A percentile compares a stretch with the other conserved stretches of the same genome.
These are phyloP conservation scores for Sambucus nigra DNA, from an alignment of 129 eudicot species.

Conservation along the genomic window DNA sequence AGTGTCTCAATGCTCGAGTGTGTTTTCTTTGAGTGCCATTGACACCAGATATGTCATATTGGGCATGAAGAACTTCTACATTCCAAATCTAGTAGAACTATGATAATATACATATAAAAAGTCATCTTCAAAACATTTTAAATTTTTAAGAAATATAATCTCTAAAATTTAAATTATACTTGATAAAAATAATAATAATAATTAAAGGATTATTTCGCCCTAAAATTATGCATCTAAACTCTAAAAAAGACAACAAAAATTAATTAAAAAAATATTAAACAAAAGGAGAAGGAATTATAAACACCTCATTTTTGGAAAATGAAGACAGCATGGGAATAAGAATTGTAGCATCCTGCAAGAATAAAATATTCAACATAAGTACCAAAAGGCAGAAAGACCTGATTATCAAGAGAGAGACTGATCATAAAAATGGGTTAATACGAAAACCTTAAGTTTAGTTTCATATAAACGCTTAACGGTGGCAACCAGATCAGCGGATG, in stretches of 20 bases:
- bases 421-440: background rate
- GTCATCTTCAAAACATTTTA: too few species aligned
- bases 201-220: too few species aligned
- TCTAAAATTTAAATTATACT: too few species aligned
- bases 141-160: too few species aligned
- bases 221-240: too few species aligned
- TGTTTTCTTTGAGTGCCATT: too few species aligned
- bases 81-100: too few species aligned
- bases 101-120: too few species aligned
- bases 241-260: background rate
- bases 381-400: constrained; percentile 5
- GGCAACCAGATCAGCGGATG: constrained; percentile 57
- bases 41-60: too few species aligned
- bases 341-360: constrained; percentile 84
- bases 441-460: constrained; percentile 74
- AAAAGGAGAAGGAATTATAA: constrained; percentile 1
- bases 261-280: background rate
- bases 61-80: too few species aligned
- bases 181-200: too few species aligned
- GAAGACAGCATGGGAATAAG: constrained; percentile 78
- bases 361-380: constrained; percentile 6
- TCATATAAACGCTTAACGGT: constrained; percentile 80
- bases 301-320: constrained; percentile 77
- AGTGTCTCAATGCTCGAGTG: too few species aligned
- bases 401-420: background rate